phyloP scores from a whole-genome alignment of 2,329 filamentous ascomycete species.

The Penicillium verrucosum region DNA sequence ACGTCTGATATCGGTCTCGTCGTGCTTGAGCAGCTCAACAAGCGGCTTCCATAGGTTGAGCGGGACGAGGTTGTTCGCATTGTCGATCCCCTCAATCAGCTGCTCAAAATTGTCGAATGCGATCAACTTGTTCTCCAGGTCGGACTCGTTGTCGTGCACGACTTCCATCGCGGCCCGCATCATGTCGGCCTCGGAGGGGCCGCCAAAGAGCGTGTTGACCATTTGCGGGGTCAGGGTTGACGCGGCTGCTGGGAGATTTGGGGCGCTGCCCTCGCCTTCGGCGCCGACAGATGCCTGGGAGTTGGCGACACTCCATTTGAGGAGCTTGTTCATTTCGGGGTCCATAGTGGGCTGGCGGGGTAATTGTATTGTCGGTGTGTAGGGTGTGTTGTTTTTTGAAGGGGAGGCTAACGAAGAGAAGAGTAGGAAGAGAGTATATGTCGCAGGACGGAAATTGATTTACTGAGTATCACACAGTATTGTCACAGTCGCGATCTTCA shows the following conservation, averaged over 20 bases:
- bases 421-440: background rate
- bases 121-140: slow-evolving; percentile 71
- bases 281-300: slow-evolving; percentile 36
- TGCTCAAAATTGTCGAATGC: slow-evolving; percentile 96
- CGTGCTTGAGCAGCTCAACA: slow-evolving; percentile 65
- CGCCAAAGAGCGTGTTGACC: slow-evolving; percentile 73
- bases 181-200: slow-evolving; percentile 82
- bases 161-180: slow-evolving; percentile 83
- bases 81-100: slow-evolving; percentile 87
- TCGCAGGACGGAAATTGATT: background rate
- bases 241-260: slow-evolving; percentile 28
- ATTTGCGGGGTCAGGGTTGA: slow-evolving; percentile 63
- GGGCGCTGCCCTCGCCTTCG: slow-evolving; percentile 33
- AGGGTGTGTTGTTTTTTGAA: background rate
- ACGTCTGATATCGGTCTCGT: slow-evolving; percentile 68
- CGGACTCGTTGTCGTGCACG: slow-evolving; percentile 64
- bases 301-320: slow-evolving; percentile 74
- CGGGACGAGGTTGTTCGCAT: slow-evolving; percentile 86
- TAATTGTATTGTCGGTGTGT: slow-evolving; percentile 2
- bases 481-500: background rate
- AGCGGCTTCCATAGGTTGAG: slow-evolving; percentile 80
- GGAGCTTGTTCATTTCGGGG: slow-evolving; percentile 69
- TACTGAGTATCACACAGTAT: background rate
- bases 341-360: slow-evolving; percentile 45
- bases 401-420: background rate